phyloP scores from a whole-genome alignment of 2,329 filamentous ascomycete species.

The Aspergillus terreus region DNA sequence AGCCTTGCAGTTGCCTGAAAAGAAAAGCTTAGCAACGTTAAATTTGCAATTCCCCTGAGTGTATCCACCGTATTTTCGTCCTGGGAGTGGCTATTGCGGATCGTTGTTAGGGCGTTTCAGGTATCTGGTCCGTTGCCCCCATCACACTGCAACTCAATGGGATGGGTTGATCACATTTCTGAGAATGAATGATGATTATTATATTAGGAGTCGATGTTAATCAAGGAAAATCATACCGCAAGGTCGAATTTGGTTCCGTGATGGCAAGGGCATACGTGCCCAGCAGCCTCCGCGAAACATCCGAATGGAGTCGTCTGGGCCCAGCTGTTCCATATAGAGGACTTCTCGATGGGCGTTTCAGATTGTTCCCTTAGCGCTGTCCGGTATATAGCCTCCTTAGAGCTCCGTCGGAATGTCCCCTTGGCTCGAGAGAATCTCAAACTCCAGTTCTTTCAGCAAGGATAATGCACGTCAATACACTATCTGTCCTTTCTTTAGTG shows the following conservation, averaged over 20 bases:
- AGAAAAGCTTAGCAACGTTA: too few relatives aligned
- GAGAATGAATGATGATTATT: too few relatives aligned
- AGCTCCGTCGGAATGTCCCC: too few relatives aligned
- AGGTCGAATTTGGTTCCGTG: too few relatives aligned
- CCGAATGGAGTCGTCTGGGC: neutral
- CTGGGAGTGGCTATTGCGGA: neutral
- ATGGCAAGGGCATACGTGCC: too few relatives aligned
- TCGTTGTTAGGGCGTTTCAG: constrained; percentile 3
- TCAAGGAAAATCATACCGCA: too few relatives aligned
- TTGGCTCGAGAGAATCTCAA: neutral
- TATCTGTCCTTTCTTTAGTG: constrained; percentile 9
- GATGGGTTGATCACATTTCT: too few relatives aligned
- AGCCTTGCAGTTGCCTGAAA: too few relatives aligned
- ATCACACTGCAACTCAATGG: too few relatives aligned
- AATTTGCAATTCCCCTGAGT: neutral
- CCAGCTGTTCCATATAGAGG: neutral
- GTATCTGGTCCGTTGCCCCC: neutral
- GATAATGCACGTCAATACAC: constrained; percentile 8
- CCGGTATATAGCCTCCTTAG: neutral
- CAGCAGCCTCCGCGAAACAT: too few relatives aligned
- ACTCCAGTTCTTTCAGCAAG: neutral
- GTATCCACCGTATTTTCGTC: neutral
- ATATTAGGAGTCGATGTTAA: too few relatives aligned
- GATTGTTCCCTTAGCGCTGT: neutral
- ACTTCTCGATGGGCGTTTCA: neutral